Base-by-base conservation (phyloP, 2,329 filamentous ascomycete species). In the Penicillium freii region DNA sequence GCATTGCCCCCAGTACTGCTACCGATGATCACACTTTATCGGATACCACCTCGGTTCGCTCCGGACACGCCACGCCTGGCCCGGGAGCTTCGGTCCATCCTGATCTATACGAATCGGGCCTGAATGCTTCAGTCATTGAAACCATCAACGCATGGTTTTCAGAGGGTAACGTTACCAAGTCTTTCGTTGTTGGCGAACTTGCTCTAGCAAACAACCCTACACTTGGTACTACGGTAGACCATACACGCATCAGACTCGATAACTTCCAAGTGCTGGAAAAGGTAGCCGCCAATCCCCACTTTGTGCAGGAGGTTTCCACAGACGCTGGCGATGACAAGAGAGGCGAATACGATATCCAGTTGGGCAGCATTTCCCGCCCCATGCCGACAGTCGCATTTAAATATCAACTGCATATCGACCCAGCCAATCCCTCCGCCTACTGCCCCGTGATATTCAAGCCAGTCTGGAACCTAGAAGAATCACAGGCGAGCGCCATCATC, bases 251-350 rank as follows among this genome's bases (percentile, higher is more conserved):
- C 63, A 87, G 90, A 21, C 84, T 99, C 58, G 91, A 96, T 68
- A 94, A 96, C 71, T 96, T 96, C 71, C 77, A 87, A 10, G 83
- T 84, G n/a, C 82, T 99, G 6, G 94, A 97, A 68, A 92, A 91
- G 68, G 92, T 99, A 56, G 92, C 92, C 0, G 92, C 92, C 1
- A 99, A 99, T 72, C 91, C 91, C 43, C 90, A 92, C 56, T 96
- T 97, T 75, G 87, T 97, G 51, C 85, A 87, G 33, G 88, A 91
- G 64, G 80, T 57, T 27, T 63, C 60, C 51, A 69, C 66, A 38
- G 69, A 67, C 5, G 63, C 63, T 1, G 85, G 88, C 10, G 76
- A 78, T 34, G 76, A 78, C 33, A 86, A 84, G 57, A 83, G 88
- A 4, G 92, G 95, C 57, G 88, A 93, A 69, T 99, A 95, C 75